Evolutionary conservation across 2,329 filamentous ascomycete genomes (phyloP), one percentile per base, ranked within the genome.

Genomic region (Beauveria bassiana): DNA sequence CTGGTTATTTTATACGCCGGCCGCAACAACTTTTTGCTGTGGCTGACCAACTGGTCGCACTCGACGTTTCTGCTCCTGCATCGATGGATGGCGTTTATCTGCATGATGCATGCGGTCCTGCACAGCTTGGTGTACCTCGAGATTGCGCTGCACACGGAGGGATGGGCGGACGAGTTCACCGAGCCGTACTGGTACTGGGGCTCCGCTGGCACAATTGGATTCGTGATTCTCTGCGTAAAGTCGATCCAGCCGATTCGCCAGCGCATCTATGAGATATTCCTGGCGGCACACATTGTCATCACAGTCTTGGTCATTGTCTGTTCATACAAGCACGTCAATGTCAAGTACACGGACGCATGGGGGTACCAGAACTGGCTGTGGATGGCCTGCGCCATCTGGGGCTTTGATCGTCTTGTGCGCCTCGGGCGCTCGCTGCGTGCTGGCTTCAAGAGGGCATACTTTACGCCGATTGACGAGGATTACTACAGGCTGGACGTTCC

Each of bases 11-110:
- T 83, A 3, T 81, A 77, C 59, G 71, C 75, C 0, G 70, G 74
- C 0, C 70, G 80, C 1, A 82, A 83, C 64, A 81, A 78, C 59
- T 24, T 81, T 3, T 71, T 81, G 0, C 71, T 82, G 0, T 78
- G 74, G 69, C 46, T 80, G 1, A 81, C 80, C 22, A 71, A 77
- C 64, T 81, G 78, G 77, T 73, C 70, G 1, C 74, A 79, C 61
- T 72, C 72, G 1, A 81, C 79, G 1, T 80, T 71, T 64, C 49
- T 81, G 9, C 65, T 80, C 1, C 68, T 81, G 1, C 79, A 82
- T 66, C 75, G 78, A 14, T 80, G 76, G 78, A 68, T 79, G 1
- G 80, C 79, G 0, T 68, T 73, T 24, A 70, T 83, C 8, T 75
- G 72, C 28, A 74, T 74, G 1, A 50, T 81, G 0, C 74, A 84